Base-by-base conservation (phyloP, 2,329 filamentous ascomycete genomes). In the Diaporthe capsici region DNA sequence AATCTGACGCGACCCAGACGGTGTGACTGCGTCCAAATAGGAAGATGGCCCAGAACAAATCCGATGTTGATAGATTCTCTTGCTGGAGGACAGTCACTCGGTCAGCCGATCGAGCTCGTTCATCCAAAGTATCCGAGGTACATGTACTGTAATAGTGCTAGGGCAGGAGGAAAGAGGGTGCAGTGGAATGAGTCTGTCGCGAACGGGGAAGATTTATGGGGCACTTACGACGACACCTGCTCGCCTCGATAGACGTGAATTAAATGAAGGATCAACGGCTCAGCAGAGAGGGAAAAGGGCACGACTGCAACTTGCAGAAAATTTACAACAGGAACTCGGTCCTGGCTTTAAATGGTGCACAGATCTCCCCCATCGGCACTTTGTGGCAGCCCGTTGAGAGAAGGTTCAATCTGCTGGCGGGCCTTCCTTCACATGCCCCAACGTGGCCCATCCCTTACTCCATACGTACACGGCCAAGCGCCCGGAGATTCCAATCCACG, bases 191-290 rank as follows among this genome's bases (percentile, higher is more conserved):
- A 53, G 44, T 61, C 31, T 49, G 39, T 49, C 44, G 42, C 42
- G 57, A 28, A 63, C 13, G 55, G 28, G 34, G 57, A 58, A 31
- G 13, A 28, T 51, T 60, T 49, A 60, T 61, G 71, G 71, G 71
- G 71, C 71, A 72, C 70, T 72, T 61, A 63, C 55, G 70, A 72
- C 44, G 57, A 61, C 55, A 22, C 31, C 58, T 72, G 57, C 57
- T 63, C 44, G 58, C 44, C 34, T 42, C 49, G 37, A 55, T 31
- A 20, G 37, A 42, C n/a, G 47, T 39, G 7, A 53, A 39, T 22
- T 25, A 70, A 28, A 55, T 55, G 34, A 55, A 55, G 65, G 49
- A n/a, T 55, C 49, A 20, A 28, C 31, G 13, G 12, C 13, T n/a
- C 5, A 39, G 12, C 44, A 37, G 6, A 17, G 9, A 53, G n/a